Evolutionary conservation across 352 stramenopile genomes (phyloP).

Genomic region (Phytophthora lateralis): DNA sequence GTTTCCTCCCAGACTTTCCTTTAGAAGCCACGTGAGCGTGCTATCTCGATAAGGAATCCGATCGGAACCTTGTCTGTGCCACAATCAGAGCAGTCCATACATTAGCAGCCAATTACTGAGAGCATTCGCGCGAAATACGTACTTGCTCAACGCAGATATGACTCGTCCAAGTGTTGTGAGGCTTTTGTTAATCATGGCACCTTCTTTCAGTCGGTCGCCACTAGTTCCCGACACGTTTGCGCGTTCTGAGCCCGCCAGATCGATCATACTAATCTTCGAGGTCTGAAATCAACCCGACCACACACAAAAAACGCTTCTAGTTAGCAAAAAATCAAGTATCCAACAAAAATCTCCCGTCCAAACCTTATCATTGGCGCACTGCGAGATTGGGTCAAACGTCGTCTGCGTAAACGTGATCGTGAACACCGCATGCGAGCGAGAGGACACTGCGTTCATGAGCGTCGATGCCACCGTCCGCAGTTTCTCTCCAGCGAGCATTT

Average conservation of each 20-base stretch:
- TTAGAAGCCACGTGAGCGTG: constrained; percentile 87
- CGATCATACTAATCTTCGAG: constrained; percentile 89
- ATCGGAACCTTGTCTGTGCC: constrained; percentile 48
- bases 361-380: constrained; percentile 74
- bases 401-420: constrained; percentile 93
- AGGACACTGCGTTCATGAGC: constrained; percentile 97
- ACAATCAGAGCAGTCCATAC: not conserved
- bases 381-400: constrained; percentile 60
- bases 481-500: constrained; percentile 92
- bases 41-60: constrained; percentile 87
- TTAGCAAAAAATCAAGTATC: not conserved
- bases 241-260: constrained; percentile 83
- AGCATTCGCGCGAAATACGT: constrained; percentile 10
- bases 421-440: constrained; percentile 96
- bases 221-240: constrained; percentile 81
- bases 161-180: constrained; percentile 89
- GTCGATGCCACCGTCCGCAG: constrained; percentile 94
- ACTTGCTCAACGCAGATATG: constrained; percentile 87
- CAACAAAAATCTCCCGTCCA: not conserved
- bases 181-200: constrained; percentile 93
- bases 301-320: not conserved
- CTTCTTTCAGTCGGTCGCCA: constrained; percentile 90
- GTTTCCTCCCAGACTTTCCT: constrained; percentile 85
- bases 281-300: constrained; percentile 39
- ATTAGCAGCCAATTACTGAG: not conserved